phyloP scores from a whole-genome alignment of 2,329 filamentous ascomycete genomes.

The Diplodia seriata region DNA sequence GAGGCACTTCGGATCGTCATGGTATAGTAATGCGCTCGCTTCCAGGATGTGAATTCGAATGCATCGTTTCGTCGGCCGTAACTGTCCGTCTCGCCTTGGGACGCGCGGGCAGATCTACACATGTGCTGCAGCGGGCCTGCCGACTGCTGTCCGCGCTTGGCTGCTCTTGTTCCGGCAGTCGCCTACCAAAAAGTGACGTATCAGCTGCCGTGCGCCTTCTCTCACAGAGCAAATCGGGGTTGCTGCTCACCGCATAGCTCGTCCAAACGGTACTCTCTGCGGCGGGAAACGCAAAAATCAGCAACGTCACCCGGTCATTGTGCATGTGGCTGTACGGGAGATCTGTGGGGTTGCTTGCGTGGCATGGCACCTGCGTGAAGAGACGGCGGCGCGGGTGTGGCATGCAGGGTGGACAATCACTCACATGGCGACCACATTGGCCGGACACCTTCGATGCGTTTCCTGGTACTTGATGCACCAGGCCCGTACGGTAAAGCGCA shows the following conservation, averaged over 20 bases:
- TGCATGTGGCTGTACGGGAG: conserved; percentile 15
- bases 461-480: conserved; percentile 63
- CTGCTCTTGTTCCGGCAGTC: conserved; percentile 30
- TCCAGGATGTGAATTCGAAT: conserved; percentile 17
- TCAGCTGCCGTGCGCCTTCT: conserved; percentile 15
- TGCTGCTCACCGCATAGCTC: conserved; percentile 54
- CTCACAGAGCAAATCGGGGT: background rate
- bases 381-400: conserved; percentile 1
- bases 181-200: conserved; percentile 18
- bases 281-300: background rate
- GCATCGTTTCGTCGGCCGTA: conserved; percentile 27
- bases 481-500: conserved; percentile 62
- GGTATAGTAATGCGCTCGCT: conserved; percentile 26
- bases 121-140: conserved; percentile 26
- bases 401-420: conserved; percentile 32
- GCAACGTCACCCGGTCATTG: conserved; percentile 1
- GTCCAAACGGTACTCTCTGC: conserved; percentile 52
- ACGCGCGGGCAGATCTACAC: conserved; percentile 3
- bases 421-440: conserved; percentile 62
- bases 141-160: conserved; percentile 23
- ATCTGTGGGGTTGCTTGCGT: conserved; percentile 27
- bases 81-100: background rate
- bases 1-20: conserved; percentile 9
- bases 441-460: conserved; percentile 62
- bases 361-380: conserved; percentile 29